A percentile compares a stretch with the other conserved stretches of the same genome.
Evolutionary conservation across 495 filamentous ascomycete genomes (phyloP).

Genomic region (Schizothecium vesticola): DNA sequence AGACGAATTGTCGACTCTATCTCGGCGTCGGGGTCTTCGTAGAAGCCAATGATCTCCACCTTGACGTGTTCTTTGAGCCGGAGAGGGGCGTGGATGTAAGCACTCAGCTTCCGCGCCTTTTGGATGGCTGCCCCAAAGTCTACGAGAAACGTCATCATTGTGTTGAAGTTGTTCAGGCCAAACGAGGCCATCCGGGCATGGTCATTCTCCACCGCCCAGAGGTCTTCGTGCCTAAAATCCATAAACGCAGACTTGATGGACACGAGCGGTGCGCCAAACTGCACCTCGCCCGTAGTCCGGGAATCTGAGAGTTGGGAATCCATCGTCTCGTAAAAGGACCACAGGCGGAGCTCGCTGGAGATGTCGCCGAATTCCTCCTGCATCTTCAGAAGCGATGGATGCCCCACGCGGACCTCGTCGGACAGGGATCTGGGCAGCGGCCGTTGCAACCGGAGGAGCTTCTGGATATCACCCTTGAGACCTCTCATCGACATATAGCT

Average conservation of each 20-base stretch:
- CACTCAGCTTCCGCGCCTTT: slow-evolving; percentile 38
- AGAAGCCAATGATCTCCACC: slow-evolving; percentile 58
- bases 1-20: slow-evolving; percentile 41
- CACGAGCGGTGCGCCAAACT: slow-evolving; percentile 53
- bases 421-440: slow-evolving; percentile 47
- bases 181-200: slow-evolving; percentile 55
- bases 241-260: slow-evolving; percentile 57
- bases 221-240: slow-evolving; percentile 50
- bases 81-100: slow-evolving; percentile 39
- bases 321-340: slow-evolving; percentile 60
- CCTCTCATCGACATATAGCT: slow-evolving; percentile 57
- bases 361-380: slow-evolving; percentile 55
- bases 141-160: slow-evolving; percentile 44
- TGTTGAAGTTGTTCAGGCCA: slow-evolving; percentile 45
- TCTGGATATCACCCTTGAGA: slow-evolving; percentile 50
- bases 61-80: slow-evolving; percentile 47
- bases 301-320: slow-evolving; percentile 53
- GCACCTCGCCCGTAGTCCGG: slow-evolving; percentile 28
- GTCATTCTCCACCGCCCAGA: slow-evolving; percentile 52
- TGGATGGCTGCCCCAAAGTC: slow-evolving; percentile 43
- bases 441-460: slow-evolving; percentile 50
- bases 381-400: slow-evolving; percentile 42
- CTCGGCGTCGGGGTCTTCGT: slow-evolving; percentile 48
- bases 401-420: slow-evolving; percentile 46
- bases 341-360: slow-evolving; percentile 59